phyloP scores from a whole-genome alignment of 495 filamentous ascomycete species.

The Trichoderma parareesei region DNA sequence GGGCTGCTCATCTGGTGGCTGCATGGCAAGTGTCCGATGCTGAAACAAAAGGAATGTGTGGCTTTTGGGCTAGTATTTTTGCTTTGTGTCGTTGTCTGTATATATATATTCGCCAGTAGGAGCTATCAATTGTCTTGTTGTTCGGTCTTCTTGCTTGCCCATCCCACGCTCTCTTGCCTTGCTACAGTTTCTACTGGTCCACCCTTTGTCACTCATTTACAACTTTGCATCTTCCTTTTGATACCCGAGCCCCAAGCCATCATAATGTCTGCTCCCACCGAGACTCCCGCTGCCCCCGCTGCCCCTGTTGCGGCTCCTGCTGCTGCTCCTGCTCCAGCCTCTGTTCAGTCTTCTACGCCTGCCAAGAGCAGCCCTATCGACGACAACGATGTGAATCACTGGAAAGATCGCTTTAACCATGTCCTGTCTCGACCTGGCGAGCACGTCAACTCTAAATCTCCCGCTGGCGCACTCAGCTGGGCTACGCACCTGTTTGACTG shows the following conservation, averaged over 20 bases:
- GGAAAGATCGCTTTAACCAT: conserved; percentile 27
- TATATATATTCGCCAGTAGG: background rate
- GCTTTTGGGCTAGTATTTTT: background rate
- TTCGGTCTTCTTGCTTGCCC: background rate
- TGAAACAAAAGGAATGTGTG: background rate
- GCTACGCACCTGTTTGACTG: conserved; percentile 26
- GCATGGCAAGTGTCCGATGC: no score
- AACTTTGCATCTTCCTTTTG: background rate
- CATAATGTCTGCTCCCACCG: background rate
- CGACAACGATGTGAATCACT: conserved; percentile 25
- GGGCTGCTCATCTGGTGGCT: background rate
- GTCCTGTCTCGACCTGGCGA: conserved; percentile 23
- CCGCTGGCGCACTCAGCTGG: conserved; percentile 24
- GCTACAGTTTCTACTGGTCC: background rate
- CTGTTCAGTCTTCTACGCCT: conserved; percentile 15
- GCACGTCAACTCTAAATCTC: conserved; percentile 24
- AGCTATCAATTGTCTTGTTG: background rate
- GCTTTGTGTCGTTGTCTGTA: background rate
- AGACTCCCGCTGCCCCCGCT: background rate
- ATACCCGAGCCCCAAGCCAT: background rate
- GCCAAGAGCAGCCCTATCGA: conserved; percentile 18
- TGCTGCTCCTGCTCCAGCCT: background rate
- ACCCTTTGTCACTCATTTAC: conserved; percentile 4
- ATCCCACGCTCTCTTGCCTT: background rate
- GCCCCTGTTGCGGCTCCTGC: background rate